These are phyloP conservation scores for Penicillium sp. DNA, from an alignment of 2,329 filamentous ascomycete species.

Conservation along the genomic window DNA sequence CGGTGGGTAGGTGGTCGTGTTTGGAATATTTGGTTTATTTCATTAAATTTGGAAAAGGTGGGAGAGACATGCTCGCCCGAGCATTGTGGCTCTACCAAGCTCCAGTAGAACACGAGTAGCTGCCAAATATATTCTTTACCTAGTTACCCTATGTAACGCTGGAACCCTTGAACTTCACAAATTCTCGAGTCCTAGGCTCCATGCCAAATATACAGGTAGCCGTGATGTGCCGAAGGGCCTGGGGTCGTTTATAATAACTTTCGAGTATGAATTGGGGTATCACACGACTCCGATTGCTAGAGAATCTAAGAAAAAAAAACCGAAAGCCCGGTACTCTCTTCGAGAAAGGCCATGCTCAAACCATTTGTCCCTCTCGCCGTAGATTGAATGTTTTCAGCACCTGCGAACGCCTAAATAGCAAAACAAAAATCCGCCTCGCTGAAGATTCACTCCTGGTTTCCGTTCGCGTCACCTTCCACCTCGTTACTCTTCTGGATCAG, in stretches of 20 bases:
- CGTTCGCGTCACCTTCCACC: constrained; percentile 49
- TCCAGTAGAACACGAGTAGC: not conserved
- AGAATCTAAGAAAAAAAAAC: not conserved
- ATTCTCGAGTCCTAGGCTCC: not conserved
- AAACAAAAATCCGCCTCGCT: not conserved
- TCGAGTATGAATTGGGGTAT: constrained; percentile 1
- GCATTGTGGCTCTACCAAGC: not conserved
- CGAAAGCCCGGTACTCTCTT: not conserved
- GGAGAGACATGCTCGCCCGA: not conserved
- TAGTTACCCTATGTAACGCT: not conserved
- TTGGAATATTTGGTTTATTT: not conserved
- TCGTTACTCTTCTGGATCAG: constrained; percentile 67
- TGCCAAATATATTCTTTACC: not conserved
- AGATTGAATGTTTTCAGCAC: not conserved
- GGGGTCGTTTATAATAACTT: not conserved
- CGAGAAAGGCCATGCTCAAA: not conserved
- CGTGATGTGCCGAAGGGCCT: not conserved
- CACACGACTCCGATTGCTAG: constrained; percentile 1
- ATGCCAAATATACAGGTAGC: no score
- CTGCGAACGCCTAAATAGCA: not conserved
- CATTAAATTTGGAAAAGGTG: not conserved
- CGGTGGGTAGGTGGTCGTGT: not conserved
- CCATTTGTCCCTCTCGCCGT: not conserved
- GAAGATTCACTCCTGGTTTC: constrained; percentile 15
- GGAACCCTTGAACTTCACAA: not conserved